Base-by-base conservation (phyloP, 2,329 filamentous ascomycete genomes). In the Fusarium euwallaceae region DNA sequence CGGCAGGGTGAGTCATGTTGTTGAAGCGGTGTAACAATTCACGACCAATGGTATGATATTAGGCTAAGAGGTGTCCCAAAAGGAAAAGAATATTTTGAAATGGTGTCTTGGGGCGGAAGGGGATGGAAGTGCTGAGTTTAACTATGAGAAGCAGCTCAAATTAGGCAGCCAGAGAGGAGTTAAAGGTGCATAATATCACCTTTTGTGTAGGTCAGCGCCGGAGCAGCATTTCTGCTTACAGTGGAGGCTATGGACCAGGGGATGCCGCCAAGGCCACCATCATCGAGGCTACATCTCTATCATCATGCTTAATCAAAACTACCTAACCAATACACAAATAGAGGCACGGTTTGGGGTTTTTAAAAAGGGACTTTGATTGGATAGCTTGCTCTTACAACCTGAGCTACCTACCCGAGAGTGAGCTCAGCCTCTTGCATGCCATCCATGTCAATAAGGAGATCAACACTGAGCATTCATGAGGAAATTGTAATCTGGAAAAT, bases 1-100 rank as follows among this genome's bases (percentile, higher is more conserved):
- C 58, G 17, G 62, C 70, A 12, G 53, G 22, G n/a, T 62, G 43
- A 16, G 53, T n/a, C 66, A 70, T 70, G 12, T 1, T 53, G 16
- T 11, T 32, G 48, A 29, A 14, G 27, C 17, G 48, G 17, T 55
- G 48, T 20, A 20, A 29, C 6, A 20, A n/a, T 32, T n/a, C 11
- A 3, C 27, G 27, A 9, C 27, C 27, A 27, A 27, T 27, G 20
- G 9, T 36, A 14, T 36, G 34, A 37, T 37, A 8, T 37, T n/a
- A 10, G 9, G n/a, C 17, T 9, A 20, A n/a, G 17, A 20, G 10
- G 16, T 2, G 3, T n/a, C 27, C n/a, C 17, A 55, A 55, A 6
- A 20, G 10, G 4, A 2, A 27, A 48, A 17, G 9, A 29, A 2
- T 51, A 22, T 22, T 53, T 51, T 29, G 16, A 53, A 29, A 29